phyloP scores from a whole-genome alignment of 257 asterid species.

The Petunia axillaris region DNA sequence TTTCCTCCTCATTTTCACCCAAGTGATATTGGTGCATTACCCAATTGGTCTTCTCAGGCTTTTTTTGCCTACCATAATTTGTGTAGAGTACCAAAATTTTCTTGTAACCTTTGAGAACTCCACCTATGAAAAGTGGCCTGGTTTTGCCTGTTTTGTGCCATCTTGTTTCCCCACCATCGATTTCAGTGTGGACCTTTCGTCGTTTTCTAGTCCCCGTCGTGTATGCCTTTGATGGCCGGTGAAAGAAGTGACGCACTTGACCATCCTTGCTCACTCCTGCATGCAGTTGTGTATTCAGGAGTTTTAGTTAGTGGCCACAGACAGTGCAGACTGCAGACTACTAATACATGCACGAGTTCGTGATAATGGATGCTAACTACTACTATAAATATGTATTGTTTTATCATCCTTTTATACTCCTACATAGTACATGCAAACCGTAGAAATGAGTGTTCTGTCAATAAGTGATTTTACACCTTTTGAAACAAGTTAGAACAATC shows the following conservation, averaged over 20 bases:
- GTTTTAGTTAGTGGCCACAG: no score
- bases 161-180: constrained; percentile 78
- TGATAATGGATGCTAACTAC: neutral
- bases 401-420: neutral
- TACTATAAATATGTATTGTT: no score
- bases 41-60: constrained; percentile 94
- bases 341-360: neutral
- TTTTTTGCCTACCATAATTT: constrained; percentile 82
- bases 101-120: constrained; percentile 69
- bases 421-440: neutral
- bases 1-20: constrained; percentile 83
- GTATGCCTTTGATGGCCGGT: constrained; percentile 91
- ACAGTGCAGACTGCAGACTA: no score
- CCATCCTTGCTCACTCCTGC: constrained; percentile 88
- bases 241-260: constrained; percentile 92
- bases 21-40: constrained; percentile 95
- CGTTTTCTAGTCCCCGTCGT: constrained; percentile 92
- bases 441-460: neutral
- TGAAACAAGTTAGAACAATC: neutral
- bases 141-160: constrained; percentile 99
- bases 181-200: constrained; percentile 77
- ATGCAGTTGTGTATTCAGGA: neutral
- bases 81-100: constrained; percentile 88
- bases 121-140: constrained; percentile 49
- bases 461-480: neutral